Base-by-base conservation (phyloP, 2,329 filamentous ascomycete species). In the Cryphonectria naterciae region DNA sequence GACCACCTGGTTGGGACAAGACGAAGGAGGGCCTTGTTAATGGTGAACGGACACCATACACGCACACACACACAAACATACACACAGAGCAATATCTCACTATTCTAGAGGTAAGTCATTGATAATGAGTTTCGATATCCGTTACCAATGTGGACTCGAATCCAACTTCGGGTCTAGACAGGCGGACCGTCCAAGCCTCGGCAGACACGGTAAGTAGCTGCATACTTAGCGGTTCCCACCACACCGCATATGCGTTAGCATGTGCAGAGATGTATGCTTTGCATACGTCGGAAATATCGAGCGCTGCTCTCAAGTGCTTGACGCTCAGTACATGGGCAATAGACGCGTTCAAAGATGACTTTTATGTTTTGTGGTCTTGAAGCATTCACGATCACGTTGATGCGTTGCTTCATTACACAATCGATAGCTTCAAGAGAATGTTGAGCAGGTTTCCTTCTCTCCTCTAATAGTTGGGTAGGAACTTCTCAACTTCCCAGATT, bases 101-200 rank as follows among this genome's bases (percentile, higher is more conserved):
- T 56, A 10, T 22, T 5, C 17, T 56, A 17, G 5, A 56, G 11
- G 25, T 6, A 19, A 58, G 5, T 8, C 4, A 7, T 32, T 7
- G 19, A 35, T 58, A 32, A 32, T 58, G 25, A 19, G 15, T 58
- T 13, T 35, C 17, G 13, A 58, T 58, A 58, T 32, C 13, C 13
- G 43, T 39, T 28, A 17, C 13, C 49, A 32, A 5, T n/a, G 35
- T 67, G 15, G 5, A 49, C 4, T 32, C 22, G 15, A 8, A 46
- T 58, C 54, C 54, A 6, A 28, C 2, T 5, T 56, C 64, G 64
- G 64, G 37, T 19, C n/a, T 52, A 67, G 65, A 28, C 35, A 11
- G 35, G 37, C 52, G 65, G 65, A 41, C 10, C 49, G n/a, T 25
- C 8, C n/a, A 28, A 52, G 52, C 65, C 65, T 56, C 65, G 65